phyloP scores from a whole-genome alignment of 768 basidiomycete species.

The Coprinellus micaceus region DNA sequence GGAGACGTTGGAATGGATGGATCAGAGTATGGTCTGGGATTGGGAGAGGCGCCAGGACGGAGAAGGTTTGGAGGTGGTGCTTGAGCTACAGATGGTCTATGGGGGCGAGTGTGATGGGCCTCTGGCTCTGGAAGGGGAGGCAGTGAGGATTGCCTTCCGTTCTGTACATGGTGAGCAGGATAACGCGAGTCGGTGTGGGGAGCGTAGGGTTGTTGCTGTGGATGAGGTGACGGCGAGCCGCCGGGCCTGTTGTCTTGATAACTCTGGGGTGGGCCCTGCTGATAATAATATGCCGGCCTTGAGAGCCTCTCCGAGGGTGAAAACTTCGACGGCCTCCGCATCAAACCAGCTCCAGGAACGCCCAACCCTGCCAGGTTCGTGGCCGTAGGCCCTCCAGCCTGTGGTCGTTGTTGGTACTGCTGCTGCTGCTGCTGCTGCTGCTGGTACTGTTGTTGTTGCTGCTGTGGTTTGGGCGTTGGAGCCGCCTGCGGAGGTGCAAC shows the following conservation, averaged over 20 bases:
- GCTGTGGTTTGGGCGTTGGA: no score
- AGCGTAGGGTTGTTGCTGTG: no score
- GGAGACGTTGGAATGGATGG: conserved; percentile 11
- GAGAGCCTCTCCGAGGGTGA: conserved; percentile 47
- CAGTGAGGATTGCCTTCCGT: conserved; percentile 21
- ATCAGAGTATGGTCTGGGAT: background rate
- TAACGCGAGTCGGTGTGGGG: no score
- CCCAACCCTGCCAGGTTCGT: conserved; percentile 17
- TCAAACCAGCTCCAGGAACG: conserved; percentile 26
- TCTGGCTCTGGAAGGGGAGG: conserved; percentile 36
- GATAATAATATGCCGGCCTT: conserved; percentile 26
- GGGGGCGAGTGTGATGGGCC: background rate
- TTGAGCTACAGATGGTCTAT: conserved; percentile 2
- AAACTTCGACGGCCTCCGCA: conserved; percentile 52
- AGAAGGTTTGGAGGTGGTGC: conserved; percentile 33
- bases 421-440: no score
- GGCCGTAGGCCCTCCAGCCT: conserved; percentile 11
- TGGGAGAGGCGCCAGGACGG: conserved; percentile 28
- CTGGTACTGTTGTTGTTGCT: no score
- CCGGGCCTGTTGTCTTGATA: background rate
- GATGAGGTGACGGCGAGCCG: background rate
- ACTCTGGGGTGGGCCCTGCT: conserved; percentile 8
- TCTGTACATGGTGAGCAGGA: background rate
- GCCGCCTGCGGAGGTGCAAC: conserved; percentile 24
- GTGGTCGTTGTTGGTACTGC: no score